Conservation (phyloP, 2,329 filamentous ascomycete genomes). For the Trichoderma pleuroti region DNA sequence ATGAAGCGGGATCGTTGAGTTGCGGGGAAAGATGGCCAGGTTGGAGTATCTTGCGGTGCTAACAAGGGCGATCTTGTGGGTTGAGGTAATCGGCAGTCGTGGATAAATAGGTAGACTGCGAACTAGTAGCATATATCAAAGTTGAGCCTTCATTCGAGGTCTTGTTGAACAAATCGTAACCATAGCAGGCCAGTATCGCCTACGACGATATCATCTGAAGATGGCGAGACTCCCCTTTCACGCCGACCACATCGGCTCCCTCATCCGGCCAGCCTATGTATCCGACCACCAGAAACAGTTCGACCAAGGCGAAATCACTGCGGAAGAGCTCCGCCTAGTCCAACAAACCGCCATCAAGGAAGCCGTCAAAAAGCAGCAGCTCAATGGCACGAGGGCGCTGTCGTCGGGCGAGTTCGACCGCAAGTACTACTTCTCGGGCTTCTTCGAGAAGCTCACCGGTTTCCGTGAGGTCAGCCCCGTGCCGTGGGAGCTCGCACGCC, state of each 20-base stretch:
- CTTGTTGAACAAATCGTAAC: not conserved
- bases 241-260: slow-evolving; percentile 69
- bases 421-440: slow-evolving; percentile 48
- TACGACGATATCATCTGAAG: not conserved
- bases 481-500: slow-evolving; percentile 37
- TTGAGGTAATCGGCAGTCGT: not conserved
- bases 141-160: not conserved
- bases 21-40: not conserved
- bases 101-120: not conserved
- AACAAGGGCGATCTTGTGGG: not conserved
- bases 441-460: slow-evolving; percentile 46
- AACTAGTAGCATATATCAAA: not conserved
- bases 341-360: slow-evolving; percentile 63
- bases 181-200: not conserved
- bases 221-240: slow-evolving; percentile 54
- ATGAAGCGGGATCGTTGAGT: not conserved
- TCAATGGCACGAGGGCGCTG: slow-evolving; percentile 59
- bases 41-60: not conserved
- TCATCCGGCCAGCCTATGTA: slow-evolving; percentile 62
- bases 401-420: slow-evolving; percentile 67
- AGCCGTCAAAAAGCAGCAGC: slow-evolving; percentile 61
- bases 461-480: slow-evolving; percentile 39
- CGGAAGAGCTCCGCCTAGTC: slow-evolving; percentile 46
- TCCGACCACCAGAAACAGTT: slow-evolving; percentile 47
- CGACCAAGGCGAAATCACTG: slow-evolving; percentile 46